Conservation (phyloP, 768 basidiomycete genomes). For the Bullera alba region DNA sequence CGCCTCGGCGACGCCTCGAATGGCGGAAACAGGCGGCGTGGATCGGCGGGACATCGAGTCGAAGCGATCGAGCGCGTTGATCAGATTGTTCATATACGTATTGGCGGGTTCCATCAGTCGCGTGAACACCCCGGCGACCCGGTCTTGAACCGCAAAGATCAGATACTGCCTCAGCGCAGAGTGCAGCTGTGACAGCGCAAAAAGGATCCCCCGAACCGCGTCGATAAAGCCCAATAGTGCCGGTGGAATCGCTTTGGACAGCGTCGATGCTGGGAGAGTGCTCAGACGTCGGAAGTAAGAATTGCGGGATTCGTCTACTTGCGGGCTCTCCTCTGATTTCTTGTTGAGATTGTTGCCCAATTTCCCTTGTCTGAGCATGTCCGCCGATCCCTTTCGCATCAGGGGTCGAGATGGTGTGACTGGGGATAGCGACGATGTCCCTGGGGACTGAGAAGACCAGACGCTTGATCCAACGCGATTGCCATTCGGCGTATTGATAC, state of each 20-base stretch:
- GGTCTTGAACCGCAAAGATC: constrained; percentile 71
- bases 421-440: neutral
- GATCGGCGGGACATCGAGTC: constrained; percentile 65
- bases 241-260: constrained; percentile 62
- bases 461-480: constrained; percentile 8
- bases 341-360: neutral
- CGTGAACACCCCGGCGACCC: constrained; percentile 67
- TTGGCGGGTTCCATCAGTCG: constrained; percentile 83
- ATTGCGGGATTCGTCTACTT: constrained; percentile 70
- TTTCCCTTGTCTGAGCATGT: constrained; percentile 15
- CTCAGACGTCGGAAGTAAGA: constrained; percentile 93
- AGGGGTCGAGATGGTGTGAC: neutral
- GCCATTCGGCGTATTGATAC: constrained; percentile 17
- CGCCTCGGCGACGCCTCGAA: constrained; percentile 69
- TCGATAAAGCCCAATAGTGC: constrained; percentile 68
- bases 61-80: constrained; percentile 83
- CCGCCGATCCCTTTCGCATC: constrained; percentile 21
- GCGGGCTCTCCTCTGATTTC: constrained; percentile 23
- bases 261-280: constrained; percentile 58
- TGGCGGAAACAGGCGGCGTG: constrained; percentile 63
- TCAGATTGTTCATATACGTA: constrained; percentile 70
- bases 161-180: constrained; percentile 82
- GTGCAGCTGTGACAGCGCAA: constrained; percentile 84
- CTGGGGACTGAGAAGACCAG: too few species aligned
- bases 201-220: constrained; percentile 83